Percentiles rank a stretch among this genome's conserved stretches.
phyloP scores from a whole-genome alignment of 202 grass and related monocot species.

The Bolboschoenoplectus hybrid region DNA sequence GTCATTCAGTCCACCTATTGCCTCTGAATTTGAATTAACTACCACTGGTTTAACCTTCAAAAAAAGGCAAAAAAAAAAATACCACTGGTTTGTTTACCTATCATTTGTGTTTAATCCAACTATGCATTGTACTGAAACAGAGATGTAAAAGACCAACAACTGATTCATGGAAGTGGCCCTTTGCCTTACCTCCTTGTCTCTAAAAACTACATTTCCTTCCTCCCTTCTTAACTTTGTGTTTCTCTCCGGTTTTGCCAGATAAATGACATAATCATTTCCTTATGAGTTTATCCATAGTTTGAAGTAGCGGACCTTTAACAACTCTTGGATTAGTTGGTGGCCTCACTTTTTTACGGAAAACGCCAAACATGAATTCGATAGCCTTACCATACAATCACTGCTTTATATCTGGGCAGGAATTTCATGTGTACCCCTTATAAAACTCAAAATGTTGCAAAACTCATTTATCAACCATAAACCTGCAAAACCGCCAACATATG shows the following conservation, averaged over 20 bases:
- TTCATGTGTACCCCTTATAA: not conserved
- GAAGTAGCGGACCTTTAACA: not conserved
- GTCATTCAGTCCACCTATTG: not conserved
- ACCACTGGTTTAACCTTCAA: not conserved
- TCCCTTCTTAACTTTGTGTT: not conserved
- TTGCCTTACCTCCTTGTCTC: not conserved
- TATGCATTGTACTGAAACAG: constrained; percentile 8
- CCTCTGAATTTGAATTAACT: not conserved
- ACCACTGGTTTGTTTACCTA: not conserved
- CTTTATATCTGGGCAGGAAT: not conserved
- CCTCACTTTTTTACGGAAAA: constrained; percentile 9
- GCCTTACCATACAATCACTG: not conserved
- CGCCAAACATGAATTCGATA: constrained; percentile 17
- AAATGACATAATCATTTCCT: not conserved
- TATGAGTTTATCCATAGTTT: not conserved
- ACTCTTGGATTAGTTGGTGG: not conserved
- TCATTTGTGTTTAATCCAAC: not conserved
- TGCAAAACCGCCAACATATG: not conserved
- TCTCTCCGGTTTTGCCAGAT: constrained; percentile 16
- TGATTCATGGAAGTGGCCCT: not conserved
- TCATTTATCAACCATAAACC: not conserved
- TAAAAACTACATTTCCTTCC: not conserved
- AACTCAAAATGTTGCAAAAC: not conserved
- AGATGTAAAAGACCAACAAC: not conserved
- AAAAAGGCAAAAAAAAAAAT: too few species aligned